These are phyloP conservation scores for Danielia reshetovae DNA, from an alignment of 805 yeast genomes.

Conservation along the genomic window DNA sequence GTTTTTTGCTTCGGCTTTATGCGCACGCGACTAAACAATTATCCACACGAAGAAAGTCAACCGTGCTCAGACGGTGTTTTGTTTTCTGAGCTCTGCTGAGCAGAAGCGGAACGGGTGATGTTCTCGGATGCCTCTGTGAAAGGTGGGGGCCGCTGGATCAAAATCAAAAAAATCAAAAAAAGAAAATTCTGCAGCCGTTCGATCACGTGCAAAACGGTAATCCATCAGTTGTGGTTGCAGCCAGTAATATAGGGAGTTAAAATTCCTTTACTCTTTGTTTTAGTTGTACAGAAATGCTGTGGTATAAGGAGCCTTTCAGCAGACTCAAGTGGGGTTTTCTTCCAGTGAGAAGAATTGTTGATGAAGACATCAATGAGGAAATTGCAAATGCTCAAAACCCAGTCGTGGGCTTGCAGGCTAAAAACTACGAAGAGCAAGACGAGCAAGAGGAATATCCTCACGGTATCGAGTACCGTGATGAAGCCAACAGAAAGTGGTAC, in stretches of 20 bases:
- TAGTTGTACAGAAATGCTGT: neutral
- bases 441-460: slow-evolving; percentile 1
- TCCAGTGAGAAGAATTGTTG: slow-evolving; percentile 32
- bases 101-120: no score
- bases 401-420: slow-evolving; percentile 8
- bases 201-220: neutral
- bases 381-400: neutral
- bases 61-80: no score
- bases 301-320: slow-evolving; percentile 10
- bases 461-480: slow-evolving; percentile 46
- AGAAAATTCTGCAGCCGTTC: no score
- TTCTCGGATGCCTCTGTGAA: no score
- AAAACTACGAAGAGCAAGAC: slow-evolving; percentile 7
- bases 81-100: no score
- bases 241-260: neutral
- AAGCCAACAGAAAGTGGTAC: slow-evolving; percentile 49
- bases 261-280: neutral
- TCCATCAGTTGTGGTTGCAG: neutral
- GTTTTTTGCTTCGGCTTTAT: no score
- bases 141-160: no score
- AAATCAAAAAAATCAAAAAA: no score
- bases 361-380: slow-evolving; percentile 19
- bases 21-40: no score
- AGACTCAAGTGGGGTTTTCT: slow-evolving; percentile 32
- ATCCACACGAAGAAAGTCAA: no score